These are phyloP conservation scores for Ophiostoma quercus DNA, from an alignment of 2,329 filamentous ascomycete genomes.

Conservation along the genomic window DNA sequence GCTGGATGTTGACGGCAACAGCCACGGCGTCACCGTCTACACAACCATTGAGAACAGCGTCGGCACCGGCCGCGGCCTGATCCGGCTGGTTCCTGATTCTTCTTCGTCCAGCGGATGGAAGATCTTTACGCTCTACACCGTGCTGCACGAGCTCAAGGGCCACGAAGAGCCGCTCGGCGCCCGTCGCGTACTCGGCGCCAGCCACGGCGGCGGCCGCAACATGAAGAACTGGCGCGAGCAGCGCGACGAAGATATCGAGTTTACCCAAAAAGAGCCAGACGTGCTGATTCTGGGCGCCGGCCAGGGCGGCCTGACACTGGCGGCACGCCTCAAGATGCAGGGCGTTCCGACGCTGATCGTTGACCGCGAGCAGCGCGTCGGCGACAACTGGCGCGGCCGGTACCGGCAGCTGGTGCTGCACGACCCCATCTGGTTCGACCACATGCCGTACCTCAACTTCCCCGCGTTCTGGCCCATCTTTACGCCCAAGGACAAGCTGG, in stretches of 20 bases:
- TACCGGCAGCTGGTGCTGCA: conserved; percentile 64
- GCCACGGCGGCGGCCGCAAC: conserved; percentile 48
- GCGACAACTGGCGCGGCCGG: conserved; percentile 59
- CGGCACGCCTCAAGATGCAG: conserved; percentile 56
- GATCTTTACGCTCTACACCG: conserved; percentile 59
- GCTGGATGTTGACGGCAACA: conserved; percentile 47
- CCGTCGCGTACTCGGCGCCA: conserved; percentile 50
- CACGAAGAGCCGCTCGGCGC: conserved; percentile 46
- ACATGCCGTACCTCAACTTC: conserved; percentile 60
- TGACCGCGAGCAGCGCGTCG: conserved; percentile 52
- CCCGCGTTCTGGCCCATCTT: conserved; percentile 63
- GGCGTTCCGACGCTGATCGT: conserved; percentile 53
- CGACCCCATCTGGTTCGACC: conserved; percentile 58
- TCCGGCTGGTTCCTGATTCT: conserved; percentile 42
- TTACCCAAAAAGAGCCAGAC: conserved; percentile 47
- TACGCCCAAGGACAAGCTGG: conserved; percentile 67
- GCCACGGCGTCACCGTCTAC: conserved; percentile 53
- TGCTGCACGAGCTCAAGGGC: conserved; percentile 49
- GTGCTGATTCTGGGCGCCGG: conserved; percentile 58
- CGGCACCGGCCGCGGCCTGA: conserved; percentile 53
- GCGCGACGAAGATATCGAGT: conserved; percentile 45
- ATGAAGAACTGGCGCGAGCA: conserved; percentile 58
- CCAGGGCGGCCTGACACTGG: conserved; percentile 54
- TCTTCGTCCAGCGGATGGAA: conserved; percentile 47
- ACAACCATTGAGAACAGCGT: conserved; percentile 48